Percentiles rank a stretch among this genome's conserved stretches.
phyloP scores from a whole-genome alignment of 176 grass and related monocot genomes.

The Oryza punctata region DNA sequence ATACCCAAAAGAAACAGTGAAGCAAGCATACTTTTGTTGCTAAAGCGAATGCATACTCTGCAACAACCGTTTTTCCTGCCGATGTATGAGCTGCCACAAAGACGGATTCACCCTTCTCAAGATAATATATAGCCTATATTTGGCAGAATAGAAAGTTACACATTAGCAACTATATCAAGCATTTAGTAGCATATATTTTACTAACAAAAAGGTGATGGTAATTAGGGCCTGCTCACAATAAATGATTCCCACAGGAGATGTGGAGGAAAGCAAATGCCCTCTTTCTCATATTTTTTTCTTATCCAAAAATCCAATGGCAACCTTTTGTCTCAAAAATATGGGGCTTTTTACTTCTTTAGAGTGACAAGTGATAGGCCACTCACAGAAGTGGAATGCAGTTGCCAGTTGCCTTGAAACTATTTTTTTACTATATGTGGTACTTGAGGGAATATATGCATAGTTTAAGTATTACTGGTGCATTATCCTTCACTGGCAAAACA shows the following conservation, averaged over 20 bases:
- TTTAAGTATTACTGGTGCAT: not conserved
- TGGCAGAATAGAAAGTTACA: conserved; percentile 28
- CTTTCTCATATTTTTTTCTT: not conserved
- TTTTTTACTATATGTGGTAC: not conserved
- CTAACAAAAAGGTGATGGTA: conserved; percentile 5
- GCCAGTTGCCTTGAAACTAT: not conserved
- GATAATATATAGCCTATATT: conserved; percentile 88
- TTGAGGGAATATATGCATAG: conserved; percentile 17
- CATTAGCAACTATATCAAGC: conserved; percentile 10
- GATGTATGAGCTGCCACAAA: conserved; percentile 99
- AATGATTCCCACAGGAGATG: conserved; percentile 15
- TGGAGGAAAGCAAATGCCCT: not conserved
- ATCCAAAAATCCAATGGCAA: conserved; percentile 11
- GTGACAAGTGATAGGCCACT: not conserved
- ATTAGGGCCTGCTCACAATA: conserved; percentile 5
- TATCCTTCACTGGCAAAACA: not conserved
- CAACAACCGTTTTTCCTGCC: conserved; percentile 97
- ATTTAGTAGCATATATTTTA: conserved; percentile 36
- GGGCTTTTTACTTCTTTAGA: not conserved
- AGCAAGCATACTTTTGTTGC: conserved; percentile 75
- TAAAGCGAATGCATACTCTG: conserved; percentile 97
- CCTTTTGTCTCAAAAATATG: not conserved
- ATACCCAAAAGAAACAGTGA: not conserved
- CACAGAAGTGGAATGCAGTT: conserved; percentile 7
- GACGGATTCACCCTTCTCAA: conserved; percentile 94